Percentiles rank a stretch among this genome's conserved stretches.
Conservation (phyloP, 2,329 filamentous ascomycete genomes). For the Trichoderma asperellum region DNA sequence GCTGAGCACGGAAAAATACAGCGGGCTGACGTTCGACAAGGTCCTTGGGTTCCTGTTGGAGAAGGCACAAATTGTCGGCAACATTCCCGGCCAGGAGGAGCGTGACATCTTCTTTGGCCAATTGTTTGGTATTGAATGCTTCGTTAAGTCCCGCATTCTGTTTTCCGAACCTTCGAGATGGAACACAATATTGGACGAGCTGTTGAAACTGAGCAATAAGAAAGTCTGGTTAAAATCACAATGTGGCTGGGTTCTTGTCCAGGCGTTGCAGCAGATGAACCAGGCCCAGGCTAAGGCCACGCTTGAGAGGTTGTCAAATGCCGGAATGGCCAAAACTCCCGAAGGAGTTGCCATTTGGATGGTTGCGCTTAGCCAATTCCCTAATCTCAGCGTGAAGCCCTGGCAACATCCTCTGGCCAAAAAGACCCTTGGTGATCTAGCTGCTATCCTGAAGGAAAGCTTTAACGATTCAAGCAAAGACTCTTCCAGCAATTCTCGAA, state of each 20-base stretch:
- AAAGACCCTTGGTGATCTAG: conserved; percentile 69
- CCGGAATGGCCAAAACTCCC: conserved; percentile 75
- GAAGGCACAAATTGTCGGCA: conserved; percentile 59
- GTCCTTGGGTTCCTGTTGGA: conserved; percentile 58
- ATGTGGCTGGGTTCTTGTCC: conserved; percentile 80
- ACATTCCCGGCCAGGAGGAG: conserved; percentile 71
- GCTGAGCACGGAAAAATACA: conserved; percentile 53
- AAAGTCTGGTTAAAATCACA: conserved; percentile 90
- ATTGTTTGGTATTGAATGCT: conserved; percentile 83
- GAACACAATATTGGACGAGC: conserved; percentile 69
- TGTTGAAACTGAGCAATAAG: conserved; percentile 75
- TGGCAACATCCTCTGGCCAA: conserved; percentile 79
- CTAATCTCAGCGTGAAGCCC: conserved; percentile 65
- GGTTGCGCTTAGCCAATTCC: conserved; percentile 65
- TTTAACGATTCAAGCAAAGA: conserved; percentile 58
- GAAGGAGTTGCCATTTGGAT: conserved; percentile 93
- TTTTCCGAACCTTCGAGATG: conserved; percentile 65
- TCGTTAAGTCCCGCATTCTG: conserved; percentile 77
- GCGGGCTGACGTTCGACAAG: conserved; percentile 59
- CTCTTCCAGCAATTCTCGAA: conserved; percentile 44
- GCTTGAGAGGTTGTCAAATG: conserved; percentile 63
- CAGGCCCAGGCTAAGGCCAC: conserved; percentile 63
- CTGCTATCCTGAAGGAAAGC: conserved; percentile 79
- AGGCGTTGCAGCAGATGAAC: conserved; percentile 67
- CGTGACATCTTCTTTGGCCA: conserved; percentile 84